Conservation (phyloP, 1,139 yeast genomes). For the Scheffersomyces segobiensis region DNA sequence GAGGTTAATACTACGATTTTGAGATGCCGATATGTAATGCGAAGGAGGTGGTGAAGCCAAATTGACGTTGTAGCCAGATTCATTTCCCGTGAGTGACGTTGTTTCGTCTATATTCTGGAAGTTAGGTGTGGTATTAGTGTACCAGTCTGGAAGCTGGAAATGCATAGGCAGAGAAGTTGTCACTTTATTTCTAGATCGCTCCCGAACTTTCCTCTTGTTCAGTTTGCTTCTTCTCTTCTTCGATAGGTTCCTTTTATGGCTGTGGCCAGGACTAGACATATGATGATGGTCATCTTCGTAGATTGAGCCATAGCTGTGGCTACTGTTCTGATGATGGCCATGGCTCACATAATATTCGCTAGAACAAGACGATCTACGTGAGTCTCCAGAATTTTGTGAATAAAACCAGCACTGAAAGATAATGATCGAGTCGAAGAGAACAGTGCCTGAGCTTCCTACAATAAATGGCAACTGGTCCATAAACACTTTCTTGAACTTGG, state of each 20-base stretch:
- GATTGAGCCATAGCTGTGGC: conserved; percentile 2
- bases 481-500: conserved; percentile 15
- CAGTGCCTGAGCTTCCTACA: conserved; percentile 39
- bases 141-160: conserved; percentile 44
- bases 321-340: background rate
- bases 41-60: conserved; percentile 24
- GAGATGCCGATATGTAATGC: conserved; percentile 24
- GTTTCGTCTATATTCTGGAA: conserved; percentile 7
- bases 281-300: background rate
- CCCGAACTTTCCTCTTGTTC: background rate
- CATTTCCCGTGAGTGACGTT: conserved; percentile 6
- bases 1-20: conserved; percentile 1
- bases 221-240: background rate
- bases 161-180: conserved; percentile 9
- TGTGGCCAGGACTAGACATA: background rate
- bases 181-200: background rate
- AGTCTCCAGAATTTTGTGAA: background rate
- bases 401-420: conserved; percentile 36
- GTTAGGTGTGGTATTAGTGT: conserved; percentile 20
- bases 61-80: conserved; percentile 1
- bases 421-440: conserved; percentile 34
- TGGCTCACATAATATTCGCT: background rate
- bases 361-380: background rate
- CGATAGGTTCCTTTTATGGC: background rate
- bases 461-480: conserved; percentile 37